Evolutionary conservation across 768 basidiomycete species (phyloP), one percentile per base, ranked within the genome.

Genomic region (Zangia roseola): DNA sequence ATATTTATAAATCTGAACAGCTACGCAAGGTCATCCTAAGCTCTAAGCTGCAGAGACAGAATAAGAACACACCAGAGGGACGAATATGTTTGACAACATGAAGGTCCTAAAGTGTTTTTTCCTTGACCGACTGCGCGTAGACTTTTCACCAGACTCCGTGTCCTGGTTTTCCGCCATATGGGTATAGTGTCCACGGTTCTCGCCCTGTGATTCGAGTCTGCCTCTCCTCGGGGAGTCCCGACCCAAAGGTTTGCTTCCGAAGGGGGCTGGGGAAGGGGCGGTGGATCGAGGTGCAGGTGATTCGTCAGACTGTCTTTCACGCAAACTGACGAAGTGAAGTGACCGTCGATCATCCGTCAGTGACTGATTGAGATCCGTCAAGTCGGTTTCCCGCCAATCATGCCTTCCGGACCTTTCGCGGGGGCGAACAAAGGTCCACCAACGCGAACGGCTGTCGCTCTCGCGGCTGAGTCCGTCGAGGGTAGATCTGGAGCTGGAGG

Each of bases 1-100:
- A 95, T 84, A 62, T 94, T 94, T 64, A 86, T 78, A 56, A 91
- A 77, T 45, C 92, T 86, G 65, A 93, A 91, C 33, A 94, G 74
- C 91, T 93, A 56, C 41, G 37, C 26, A 16, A 19, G 42, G 49
- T 63, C 46, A 58, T 52, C 14, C 48, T 46, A 24, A 24, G 23
- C 42, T 28, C 30, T 14, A 25, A 39, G 37, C 25, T 25, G 40
- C 50, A 47, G 35, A n/a, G 24, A 10, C 44, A 41, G 25, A 20
- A 10, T 16, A 43, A 20, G 20, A 36, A 68, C 80, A 45, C 56
- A 91, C 91, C 72, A 93, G 62, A 42, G 91, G 91, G 43, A 90
- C 86, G 64, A 90, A 90, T 45, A 78, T 68, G 55, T 92, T 89
- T 41, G 76, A 79, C 36, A 93, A 70, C 50, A 91, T 79, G 58